Evolutionary conservation across 2,329 filamentous ascomycete genomes (phyloP).

Genomic region (Ophiostoma ips): DNA sequence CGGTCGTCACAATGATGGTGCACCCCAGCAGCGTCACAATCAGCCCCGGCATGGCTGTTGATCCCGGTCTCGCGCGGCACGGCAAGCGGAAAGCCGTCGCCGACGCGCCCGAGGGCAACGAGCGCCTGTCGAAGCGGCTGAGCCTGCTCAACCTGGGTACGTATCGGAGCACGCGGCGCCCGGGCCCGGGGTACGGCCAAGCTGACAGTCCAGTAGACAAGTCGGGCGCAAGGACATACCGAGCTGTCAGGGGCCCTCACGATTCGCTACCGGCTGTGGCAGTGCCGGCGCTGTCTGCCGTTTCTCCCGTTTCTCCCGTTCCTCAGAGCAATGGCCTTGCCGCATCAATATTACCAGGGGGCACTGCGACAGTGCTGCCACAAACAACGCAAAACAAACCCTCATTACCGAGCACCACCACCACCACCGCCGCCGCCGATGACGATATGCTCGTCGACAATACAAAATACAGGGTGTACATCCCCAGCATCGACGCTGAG

Average conservation of each 20-base stretch:
- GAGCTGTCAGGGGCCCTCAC: not conserved
- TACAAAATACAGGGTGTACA: conserved; percentile 75
- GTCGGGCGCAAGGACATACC: not conserved
- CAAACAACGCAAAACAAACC: no score
- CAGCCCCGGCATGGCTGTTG: not conserved
- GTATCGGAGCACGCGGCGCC: conserved; percentile 12
- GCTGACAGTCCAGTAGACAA: not conserved
- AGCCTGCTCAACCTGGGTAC: conserved; percentile 71
- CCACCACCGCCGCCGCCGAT: not conserved
- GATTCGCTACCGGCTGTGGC: not conserved
- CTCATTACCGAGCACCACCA: no score
- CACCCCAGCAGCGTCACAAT: not conserved
- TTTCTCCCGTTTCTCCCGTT: no score
- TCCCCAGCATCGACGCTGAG: conserved; percentile 81
- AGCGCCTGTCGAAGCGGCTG: conserved; percentile 74
- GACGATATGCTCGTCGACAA: conserved; percentile 80
- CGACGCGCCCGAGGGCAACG: conserved; percentile 37
- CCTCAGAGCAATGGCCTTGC: no score
- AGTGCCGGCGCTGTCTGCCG: no score
- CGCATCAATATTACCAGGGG: no score
- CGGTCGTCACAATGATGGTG: not conserved
- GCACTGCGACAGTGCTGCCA: no score
- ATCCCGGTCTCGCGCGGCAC: conserved; percentile 13
- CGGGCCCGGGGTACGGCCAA: not conserved
- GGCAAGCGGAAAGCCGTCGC: conserved; percentile 49